Evolutionary conservation across 768 basidiomycete genomes (phyloP).

Genomic region (Suillus americanus): DNA sequence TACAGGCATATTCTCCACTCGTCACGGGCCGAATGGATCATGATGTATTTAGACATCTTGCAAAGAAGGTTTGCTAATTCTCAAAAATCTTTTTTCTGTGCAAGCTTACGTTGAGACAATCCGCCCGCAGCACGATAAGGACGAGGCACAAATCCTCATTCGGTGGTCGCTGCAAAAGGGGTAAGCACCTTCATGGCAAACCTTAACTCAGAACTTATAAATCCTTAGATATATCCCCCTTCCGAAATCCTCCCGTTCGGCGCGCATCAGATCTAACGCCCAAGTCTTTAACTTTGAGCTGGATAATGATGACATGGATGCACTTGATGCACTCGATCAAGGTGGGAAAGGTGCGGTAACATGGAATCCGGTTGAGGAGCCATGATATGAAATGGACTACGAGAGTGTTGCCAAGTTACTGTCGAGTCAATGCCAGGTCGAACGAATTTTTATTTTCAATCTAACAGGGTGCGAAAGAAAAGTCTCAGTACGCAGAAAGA

Average conservation of each 20-base stretch:
- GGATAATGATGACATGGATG: slow-evolving; percentile 56
- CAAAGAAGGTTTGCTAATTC: slow-evolving; percentile 49
- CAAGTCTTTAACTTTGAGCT: slow-evolving; percentile 76
- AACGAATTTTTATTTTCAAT: background rate
- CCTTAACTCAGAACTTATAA: slow-evolving; percentile 1
- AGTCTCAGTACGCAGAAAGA: background rate
- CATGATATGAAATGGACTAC: slow-evolving; percentile 5
- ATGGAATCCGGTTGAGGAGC: slow-evolving; percentile 75
- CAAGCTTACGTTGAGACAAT: background rate
- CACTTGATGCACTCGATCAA: slow-evolving; percentile 65
- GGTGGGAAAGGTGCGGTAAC: slow-evolving; percentile 69
- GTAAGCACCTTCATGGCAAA: slow-evolving; percentile 5
- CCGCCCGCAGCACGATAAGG: slow-evolving; percentile 26
- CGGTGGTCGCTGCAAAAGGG: slow-evolving; percentile 51
- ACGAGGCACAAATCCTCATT: slow-evolving; percentile 45
- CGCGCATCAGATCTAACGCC: slow-evolving; percentile 70
- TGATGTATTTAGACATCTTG: slow-evolving; percentile 47
- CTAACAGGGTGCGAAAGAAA: background rate
- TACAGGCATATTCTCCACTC: slow-evolving; percentile 76
- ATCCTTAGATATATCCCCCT: slow-evolving; percentile 63
- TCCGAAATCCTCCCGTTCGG: slow-evolving; percentile 70
- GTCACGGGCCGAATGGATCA: slow-evolving; percentile 56
- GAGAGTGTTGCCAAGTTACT: background rate
- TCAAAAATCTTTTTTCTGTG: background rate
- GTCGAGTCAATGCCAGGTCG: background rate